Conservation (phyloP, 108 stramenopile genomes). For the Poteriospumella lacustris region DNA sequence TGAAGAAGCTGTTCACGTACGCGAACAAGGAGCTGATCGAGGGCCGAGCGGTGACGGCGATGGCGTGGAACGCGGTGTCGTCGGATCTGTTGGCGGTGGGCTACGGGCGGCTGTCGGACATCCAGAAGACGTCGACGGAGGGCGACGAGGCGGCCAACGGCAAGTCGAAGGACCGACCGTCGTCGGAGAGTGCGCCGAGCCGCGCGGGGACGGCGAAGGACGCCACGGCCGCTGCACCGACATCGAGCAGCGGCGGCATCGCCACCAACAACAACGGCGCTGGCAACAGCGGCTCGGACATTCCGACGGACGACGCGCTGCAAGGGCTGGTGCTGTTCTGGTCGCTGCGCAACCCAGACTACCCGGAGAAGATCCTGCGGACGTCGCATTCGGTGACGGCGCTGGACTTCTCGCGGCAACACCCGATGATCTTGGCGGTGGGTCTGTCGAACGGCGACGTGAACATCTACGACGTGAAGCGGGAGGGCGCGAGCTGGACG, state of each 20-base stretch:
- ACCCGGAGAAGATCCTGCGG: constrained; percentile 53
- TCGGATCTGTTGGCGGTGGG: constrained; percentile 55
- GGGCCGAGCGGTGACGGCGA: constrained; percentile 35
- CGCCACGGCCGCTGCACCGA: no score
- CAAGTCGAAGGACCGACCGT: no score
- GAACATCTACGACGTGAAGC: constrained; percentile 50
- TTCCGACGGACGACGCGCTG: background rate
- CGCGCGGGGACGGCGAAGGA: no score
- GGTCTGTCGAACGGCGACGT: constrained; percentile 57
- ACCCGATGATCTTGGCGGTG: constrained; percentile 54
- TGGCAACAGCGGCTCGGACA: background rate
- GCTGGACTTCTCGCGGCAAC: constrained; percentile 45
- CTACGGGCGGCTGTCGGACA: constrained; percentile 42
- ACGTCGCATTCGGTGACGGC: constrained; percentile 40
- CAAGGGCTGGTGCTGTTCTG: constrained; percentile 53
- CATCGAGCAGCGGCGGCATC: no score
- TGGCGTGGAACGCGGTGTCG: constrained; percentile 41
- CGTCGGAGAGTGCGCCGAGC: no score
- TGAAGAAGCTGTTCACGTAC: background rate
- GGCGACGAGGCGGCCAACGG: constrained; percentile 32
- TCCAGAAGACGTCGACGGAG: background rate
- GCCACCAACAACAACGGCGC: background rate
- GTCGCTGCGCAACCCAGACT: constrained; percentile 55
- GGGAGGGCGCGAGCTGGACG: constrained; percentile 29
- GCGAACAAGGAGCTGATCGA: background rate